Evolutionary conservation across 2,329 filamentous ascomycete genomes (phyloP).

Genomic region (Exophiala phaeomuriformis): DNA sequence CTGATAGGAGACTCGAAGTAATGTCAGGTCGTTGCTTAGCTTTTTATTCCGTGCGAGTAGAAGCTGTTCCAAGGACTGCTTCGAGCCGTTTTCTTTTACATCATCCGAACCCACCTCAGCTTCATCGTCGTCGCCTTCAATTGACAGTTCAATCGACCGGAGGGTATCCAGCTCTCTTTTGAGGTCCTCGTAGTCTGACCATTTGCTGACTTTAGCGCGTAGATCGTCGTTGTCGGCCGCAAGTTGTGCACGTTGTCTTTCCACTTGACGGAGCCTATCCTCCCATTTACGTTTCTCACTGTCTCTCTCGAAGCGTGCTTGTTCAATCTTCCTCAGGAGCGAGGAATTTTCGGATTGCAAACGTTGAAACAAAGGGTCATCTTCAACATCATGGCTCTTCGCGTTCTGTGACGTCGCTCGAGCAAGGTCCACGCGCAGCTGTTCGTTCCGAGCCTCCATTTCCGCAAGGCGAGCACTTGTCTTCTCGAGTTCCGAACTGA

Average conservation of each 20-base stretch:
- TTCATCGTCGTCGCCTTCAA: constrained; percentile 65
- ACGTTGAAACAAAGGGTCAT: constrained; percentile 81
- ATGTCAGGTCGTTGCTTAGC: constrained; percentile 83
- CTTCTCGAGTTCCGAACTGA: constrained; percentile 82
- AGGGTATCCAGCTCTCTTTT: constrained; percentile 94
- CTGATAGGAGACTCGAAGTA: constrained; percentile 87
- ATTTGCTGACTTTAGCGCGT: constrained; percentile 74
- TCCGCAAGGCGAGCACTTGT: constrained; percentile 82
- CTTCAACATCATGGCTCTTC: constrained; percentile 58
- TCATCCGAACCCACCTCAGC: constrained; percentile 44
- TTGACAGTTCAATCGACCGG: constrained; percentile 88
- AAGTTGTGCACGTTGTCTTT: constrained; percentile 67
- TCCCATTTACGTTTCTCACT: constrained; percentile 70
- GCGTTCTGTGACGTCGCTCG: constrained; percentile 72
- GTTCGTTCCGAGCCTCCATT: constrained; percentile 88
- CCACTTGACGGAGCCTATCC: constrained; percentile 65
- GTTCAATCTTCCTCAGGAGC: constrained; percentile 79
- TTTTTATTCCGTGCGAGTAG: constrained; percentile 93
- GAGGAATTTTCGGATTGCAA: constrained; percentile 90
- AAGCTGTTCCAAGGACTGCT: constrained; percentile 83
- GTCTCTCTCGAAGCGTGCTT: constrained; percentile 74
- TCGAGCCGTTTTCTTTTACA: constrained; percentile 50
- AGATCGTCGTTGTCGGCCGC: constrained; percentile 74
- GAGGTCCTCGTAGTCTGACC: constrained; percentile 90
- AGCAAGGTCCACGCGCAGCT: constrained; percentile 80